Percentiles rank a stretch among this genome's conserved stretches.
These are phyloP conservation scores for Sporothrix curviconia DNA, from an alignment of 2,329 filamentous ascomycete genomes.

Conservation along the genomic window DNA sequence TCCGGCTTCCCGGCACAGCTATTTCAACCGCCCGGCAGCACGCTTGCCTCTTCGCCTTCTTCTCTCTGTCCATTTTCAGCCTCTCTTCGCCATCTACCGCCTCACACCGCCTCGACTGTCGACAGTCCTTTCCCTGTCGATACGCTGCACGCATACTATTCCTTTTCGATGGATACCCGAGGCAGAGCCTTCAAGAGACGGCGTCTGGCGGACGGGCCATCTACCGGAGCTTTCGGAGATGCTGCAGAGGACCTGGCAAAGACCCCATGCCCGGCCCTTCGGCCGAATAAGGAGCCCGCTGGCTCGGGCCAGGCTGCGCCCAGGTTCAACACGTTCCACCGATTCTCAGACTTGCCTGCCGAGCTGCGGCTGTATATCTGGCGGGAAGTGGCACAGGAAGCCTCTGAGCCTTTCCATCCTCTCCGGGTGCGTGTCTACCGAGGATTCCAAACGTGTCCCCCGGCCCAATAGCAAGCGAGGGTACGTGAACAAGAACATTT, in stretches of 20 bases:
- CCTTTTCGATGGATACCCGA: too few species aligned
- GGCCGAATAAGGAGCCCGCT: neutral
- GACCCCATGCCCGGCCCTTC: neutral
- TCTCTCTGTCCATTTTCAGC: neutral
- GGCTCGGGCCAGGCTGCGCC: neutral
- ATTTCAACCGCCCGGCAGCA: too few species aligned
- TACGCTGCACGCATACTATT: too few species aligned
- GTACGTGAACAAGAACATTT: neutral
- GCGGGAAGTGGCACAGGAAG: conserved; percentile 6
- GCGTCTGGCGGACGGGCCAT: neutral
- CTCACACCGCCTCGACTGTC: too few species aligned
- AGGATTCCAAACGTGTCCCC: conserved; percentile 8
- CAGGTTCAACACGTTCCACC: neutral
- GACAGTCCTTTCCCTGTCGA: too few species aligned
- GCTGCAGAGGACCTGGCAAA: neutral
- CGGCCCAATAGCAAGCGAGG: neutral
- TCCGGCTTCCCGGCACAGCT: too few species aligned
- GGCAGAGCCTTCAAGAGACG: neutral
- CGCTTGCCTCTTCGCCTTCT: neutral
- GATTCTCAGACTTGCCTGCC: conserved; percentile 13
- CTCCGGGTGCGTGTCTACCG: conserved; percentile 19
- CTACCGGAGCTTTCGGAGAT: neutral
- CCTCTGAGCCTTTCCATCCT: conserved; percentile 13
- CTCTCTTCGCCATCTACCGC: too few species aligned
- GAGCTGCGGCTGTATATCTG: conserved; percentile 19